Percentiles rank a stretch among this genome's conserved stretches.
Evolutionary conservation across 1,284 basidiomycete species (phyloP).

Genomic region (Ustilago loliicola): DNA sequence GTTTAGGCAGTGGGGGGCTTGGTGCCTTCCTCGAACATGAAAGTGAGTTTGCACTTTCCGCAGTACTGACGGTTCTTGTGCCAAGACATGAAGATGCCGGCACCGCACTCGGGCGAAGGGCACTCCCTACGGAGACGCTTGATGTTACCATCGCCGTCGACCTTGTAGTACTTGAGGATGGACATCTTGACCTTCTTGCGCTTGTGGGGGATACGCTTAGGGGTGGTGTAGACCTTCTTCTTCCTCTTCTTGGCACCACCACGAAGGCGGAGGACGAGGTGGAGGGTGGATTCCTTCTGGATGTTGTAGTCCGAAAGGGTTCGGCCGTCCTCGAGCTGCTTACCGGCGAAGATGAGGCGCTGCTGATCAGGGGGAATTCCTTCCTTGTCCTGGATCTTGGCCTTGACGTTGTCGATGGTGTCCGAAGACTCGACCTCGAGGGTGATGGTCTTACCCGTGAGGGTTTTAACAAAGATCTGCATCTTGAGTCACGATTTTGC

Average conservation of each 20-base stretch:
- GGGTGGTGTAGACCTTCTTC: slow-evolving; percentile 98
- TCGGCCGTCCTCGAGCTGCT: slow-evolving; percentile 81
- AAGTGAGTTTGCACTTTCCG: slow-evolving; percentile 71
- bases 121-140: slow-evolving; percentile 98
- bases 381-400: slow-evolving; percentile 75
- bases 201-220: slow-evolving; percentile 99
- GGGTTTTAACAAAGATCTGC: slow-evolving; percentile 70
- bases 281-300: slow-evolving; percentile 77
- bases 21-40: slow-evolving; percentile 70
- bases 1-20: slow-evolving; percentile 62
- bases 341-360: slow-evolving; percentile 97
- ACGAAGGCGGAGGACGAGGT: slow-evolving; percentile 76
- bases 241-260: slow-evolving; percentile 99
- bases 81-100: slow-evolving; percentile 70
- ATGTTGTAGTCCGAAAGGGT: slow-evolving; percentile 77
- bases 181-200: slow-evolving; percentile 99
- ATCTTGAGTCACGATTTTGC: slow-evolving; percentile 60
- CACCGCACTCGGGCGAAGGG: slow-evolving; percentile 73
- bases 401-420: slow-evolving; percentile 71
- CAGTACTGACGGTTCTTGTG: slow-evolving; percentile 71
- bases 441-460: slow-evolving; percentile 71
- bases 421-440: slow-evolving; percentile 71
- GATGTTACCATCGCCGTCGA: slow-evolving; percentile 99
- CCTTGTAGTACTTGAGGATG: slow-evolving; percentile 99
- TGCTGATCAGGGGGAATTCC: slow-evolving; percentile 95